Evolutionary conservation across 345 rosid species (phyloP).

Genomic region (Citrus maxima): DNA sequence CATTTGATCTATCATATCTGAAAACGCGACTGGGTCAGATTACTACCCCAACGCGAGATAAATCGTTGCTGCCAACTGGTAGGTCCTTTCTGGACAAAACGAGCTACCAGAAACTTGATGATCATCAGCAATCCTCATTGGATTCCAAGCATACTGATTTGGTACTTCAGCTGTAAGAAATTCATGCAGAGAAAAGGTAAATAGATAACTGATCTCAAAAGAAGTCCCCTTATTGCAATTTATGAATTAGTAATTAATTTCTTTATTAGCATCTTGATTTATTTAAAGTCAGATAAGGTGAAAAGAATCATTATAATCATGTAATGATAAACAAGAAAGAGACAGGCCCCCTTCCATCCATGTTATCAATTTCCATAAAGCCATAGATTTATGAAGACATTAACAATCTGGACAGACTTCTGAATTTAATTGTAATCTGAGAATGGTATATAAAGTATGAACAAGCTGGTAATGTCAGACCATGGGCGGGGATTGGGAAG

Average conservation of each 20-base stretch:
- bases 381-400: too few relatives aligned
- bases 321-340: too few relatives aligned
- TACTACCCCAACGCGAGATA: slow-evolving; percentile 15
- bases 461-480: too few relatives aligned
- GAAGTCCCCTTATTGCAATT: neutral
- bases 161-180: slow-evolving; percentile 30
- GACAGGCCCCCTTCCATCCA: too few relatives aligned
- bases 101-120: slow-evolving; percentile 8
- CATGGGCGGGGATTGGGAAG: too few relatives aligned
- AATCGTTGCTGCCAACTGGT: neutral
- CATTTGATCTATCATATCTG: slow-evolving; percentile 39
- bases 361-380: too few relatives aligned
- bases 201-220: neutral
- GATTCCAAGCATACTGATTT: slow-evolving; percentile 19
- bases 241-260: neutral
- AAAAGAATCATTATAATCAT: too few relatives aligned
- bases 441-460: too few relatives aligned
- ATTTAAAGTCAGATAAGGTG: too few relatives aligned
- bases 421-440: too few relatives aligned
- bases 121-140: slow-evolving; percentile 16
- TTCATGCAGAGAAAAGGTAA: neutral
- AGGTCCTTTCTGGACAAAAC: slow-evolving; percentile 1
- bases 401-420: too few relatives aligned
- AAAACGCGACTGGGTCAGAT: slow-evolving; percentile 34
- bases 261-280: too few relatives aligned